Conservation (phyloP, 305 asterid species). For the Fraxinus angustifolia region DNA sequence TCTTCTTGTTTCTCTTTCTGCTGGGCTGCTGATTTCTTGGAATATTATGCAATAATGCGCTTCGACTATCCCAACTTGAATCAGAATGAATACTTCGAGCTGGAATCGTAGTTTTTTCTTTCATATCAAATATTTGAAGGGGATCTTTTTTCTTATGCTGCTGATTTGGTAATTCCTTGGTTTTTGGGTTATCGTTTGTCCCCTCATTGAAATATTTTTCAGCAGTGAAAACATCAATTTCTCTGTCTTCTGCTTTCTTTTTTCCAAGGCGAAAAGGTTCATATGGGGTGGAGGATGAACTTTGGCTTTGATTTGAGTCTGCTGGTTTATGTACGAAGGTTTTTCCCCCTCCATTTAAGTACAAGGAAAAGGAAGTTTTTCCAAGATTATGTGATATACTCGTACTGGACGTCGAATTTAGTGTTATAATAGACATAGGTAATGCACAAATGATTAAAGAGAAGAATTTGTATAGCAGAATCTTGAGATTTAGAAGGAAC, state of each 20-base stretch:
- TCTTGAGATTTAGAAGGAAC: not conserved
- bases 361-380: constrained; percentile 52
- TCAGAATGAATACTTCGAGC: constrained; percentile 57
- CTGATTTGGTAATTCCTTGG: constrained; percentile 10
- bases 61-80: constrained; percentile 67
- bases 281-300: constrained; percentile 19
- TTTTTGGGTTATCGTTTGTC: not conserved
- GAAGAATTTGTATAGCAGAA: not conserved
- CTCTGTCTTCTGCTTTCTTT: constrained; percentile 27
- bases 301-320: constrained; percentile 26
- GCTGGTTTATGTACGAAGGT: constrained; percentile 34
- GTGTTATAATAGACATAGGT: constrained; percentile 43
- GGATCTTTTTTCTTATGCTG: constrained; percentile 34
- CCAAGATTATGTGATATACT: constrained; percentile 20
- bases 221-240: constrained; percentile 50
- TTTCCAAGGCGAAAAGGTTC: constrained; percentile 23
- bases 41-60: constrained; percentile 33
- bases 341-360: constrained; percentile 43
- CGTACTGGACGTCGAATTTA: constrained; percentile 36
- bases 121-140: constrained; percentile 22
- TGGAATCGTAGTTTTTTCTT: constrained; percentile 25
- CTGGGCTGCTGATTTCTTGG: constrained; percentile 36
- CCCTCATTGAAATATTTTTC: constrained; percentile 42
- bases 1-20: constrained; percentile 36
- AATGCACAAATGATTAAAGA: constrained; percentile 15